phyloP scores from a whole-genome alignment of 2,329 filamentous ascomycete genomes.

The Cordyceps militaris region DNA sequence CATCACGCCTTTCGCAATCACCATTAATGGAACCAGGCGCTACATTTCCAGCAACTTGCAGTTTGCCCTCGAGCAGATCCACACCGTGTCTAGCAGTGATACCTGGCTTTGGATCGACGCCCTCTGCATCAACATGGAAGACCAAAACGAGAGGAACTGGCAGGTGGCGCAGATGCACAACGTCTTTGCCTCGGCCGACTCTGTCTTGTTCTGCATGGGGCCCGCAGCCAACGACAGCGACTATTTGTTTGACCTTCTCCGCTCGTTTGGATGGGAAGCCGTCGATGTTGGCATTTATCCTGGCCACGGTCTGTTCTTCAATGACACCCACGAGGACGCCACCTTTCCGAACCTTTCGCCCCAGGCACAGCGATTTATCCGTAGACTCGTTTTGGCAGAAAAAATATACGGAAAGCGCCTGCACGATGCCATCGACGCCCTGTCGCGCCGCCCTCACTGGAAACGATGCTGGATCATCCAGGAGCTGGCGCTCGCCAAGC shows the following conservation, averaged over 20 bases:
- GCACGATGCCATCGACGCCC: neutral
- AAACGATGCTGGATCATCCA: neutral
- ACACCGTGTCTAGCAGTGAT: neutral
- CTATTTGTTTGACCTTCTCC: neutral
- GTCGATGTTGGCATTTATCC: neutral
- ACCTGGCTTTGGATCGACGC: constrained; percentile 1
- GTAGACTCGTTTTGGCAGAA: neutral
- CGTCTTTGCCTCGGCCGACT: neutral
- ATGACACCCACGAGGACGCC: neutral
- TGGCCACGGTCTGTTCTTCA: neutral
- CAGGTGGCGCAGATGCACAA: neutral
- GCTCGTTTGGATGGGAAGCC: neutral
- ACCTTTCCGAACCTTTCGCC: neutral
- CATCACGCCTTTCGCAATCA: neutral
- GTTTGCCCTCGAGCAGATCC: neutral
- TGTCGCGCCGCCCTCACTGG: neutral
- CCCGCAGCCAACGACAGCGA: neutral
- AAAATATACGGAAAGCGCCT: neutral
- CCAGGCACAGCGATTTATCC: neutral
- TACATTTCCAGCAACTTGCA: neutral
- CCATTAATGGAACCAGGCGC: neutral
- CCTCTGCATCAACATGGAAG: neutral
- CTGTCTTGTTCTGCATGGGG: neutral
- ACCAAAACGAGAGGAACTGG: neutral
- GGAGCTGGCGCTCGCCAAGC: neutral